Evolutionary conservation across 768 basidiomycete species (phyloP), one percentile per base, ranked within the genome.

Genomic region (Ramaria rubella): DNA sequence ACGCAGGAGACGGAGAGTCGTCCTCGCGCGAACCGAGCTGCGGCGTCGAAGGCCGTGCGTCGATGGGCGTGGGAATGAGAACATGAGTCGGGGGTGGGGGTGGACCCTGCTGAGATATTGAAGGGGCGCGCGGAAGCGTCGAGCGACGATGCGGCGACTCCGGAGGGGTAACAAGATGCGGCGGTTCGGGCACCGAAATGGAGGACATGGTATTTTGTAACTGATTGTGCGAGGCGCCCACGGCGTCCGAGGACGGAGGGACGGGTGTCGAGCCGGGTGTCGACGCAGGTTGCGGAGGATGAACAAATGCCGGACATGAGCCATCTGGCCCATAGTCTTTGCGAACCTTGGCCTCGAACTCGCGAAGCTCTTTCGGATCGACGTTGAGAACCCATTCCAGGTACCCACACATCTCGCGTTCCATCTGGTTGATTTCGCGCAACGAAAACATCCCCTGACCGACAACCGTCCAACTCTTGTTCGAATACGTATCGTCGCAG

Each of bases 401-500:
- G 65, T 97, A 98, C 15, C 81, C 78, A 60, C 85, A 92, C 86
- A 96, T 93, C 71, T 94, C 92, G 23, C 91, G 75, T 74, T 94
- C 93, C 92, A 94, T 94, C 76, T 94, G 92, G 70, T 96, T 96
- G 65, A 96, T 86, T 77, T 94, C 93, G 45, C 87, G 79, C 6
- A 94, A 73, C 1, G 77, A 73, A 64, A 94, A 94, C 81, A 92
- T 86, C 27, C 82, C 85, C 69, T 94, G 90, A 0, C 88, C 91
- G 38, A 94, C 92, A 44, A 94, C 87, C 5, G 82, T 81, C 92
- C 92, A 94, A 0, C 87, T 89, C 67, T 92, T 91, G 79, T 94
- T 94, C 15, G 87, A 90, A 68, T 94, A 94, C 0, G 90, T 94
- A 63, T 94, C 91, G 73, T 94, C 72, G 71, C 91, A 93, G 49